Conservation (phyloP, 2,329 filamentous ascomycete species). For the Clonostachys sp. region DNA sequence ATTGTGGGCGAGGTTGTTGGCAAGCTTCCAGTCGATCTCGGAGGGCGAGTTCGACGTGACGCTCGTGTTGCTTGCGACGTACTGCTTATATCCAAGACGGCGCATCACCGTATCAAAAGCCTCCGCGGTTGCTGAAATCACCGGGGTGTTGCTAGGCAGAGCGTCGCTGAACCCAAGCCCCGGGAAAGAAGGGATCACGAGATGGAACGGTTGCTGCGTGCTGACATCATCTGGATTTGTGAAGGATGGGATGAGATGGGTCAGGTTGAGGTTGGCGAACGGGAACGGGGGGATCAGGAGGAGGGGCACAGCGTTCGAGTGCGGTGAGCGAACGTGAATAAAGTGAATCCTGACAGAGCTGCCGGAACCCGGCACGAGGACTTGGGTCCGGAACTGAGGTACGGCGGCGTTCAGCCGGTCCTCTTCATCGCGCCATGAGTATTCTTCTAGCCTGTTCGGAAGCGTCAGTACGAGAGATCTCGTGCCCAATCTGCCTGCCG, state of each 20-base stretch:
- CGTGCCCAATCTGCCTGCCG: neutral
- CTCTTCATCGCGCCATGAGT: conserved; percentile 60
- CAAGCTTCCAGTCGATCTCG: conserved; percentile 46
- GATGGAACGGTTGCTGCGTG: conserved; percentile 51
- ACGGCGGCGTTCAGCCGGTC: conserved; percentile 49
- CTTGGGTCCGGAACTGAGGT: conserved; percentile 60
- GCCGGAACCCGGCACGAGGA: conserved; percentile 33
- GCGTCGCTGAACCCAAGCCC: conserved; percentile 65
- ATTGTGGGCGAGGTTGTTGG: conserved; percentile 39
- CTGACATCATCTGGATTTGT: conserved; percentile 44
- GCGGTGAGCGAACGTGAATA: conserved; percentile 52
- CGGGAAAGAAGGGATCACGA: conserved; percentile 63
- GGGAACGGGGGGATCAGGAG: conserved; percentile 64
- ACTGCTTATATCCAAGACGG: conserved; percentile 52
- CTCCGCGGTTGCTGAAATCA: conserved; percentile 47
- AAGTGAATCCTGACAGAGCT: conserved; percentile 56
- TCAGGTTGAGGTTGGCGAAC: conserved; percentile 56
- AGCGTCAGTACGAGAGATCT: neutral
- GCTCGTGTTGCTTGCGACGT: conserved; percentile 51
- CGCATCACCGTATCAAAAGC: conserved; percentile 57
- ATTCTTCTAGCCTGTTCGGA: conserved; percentile 54
- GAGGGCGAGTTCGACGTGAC: conserved; percentile 38
- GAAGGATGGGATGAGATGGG: conserved; percentile 48
- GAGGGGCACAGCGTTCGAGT: conserved; percentile 53
- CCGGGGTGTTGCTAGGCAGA: conserved; percentile 41